Base-by-base conservation (phyloP, 2,329 filamentous ascomycete genomes). In the Stagonosporopsis vannaccii region DNA sequence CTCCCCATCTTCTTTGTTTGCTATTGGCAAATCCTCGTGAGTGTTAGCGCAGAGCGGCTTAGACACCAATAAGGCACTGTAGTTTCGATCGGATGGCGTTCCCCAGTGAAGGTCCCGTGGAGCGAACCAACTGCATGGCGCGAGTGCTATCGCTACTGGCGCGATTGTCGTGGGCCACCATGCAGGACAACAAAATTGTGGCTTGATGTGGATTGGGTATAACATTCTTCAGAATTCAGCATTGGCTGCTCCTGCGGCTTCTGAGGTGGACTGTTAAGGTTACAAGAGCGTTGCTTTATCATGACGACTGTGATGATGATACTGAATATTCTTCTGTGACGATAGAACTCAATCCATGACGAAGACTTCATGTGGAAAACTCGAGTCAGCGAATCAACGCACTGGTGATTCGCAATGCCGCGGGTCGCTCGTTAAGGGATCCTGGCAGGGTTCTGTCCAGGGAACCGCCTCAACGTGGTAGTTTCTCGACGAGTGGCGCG, bases 1-100 rank as follows among this genome's bases (percentile, higher is more conserved):
- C 60, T 65, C 54, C 56, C 56, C 39, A 55, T 40, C 25, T 46
- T 57, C 45, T 49, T 51, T 48, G 51, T 51, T 23, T 61, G 46
- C 40, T 17, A 61, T 65, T 66, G 64, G 63, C 56, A 62, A 62
- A 47, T 42, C 36, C 20, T 40, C 28, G 45, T 53, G 42, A 47
- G 44, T 57, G 35, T 60, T 57, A 56, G 44, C 51, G 51, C 50
- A 49, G 58, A 54, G 58, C 50, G 42, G 43, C 28, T 49, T 40
- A 28, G 33, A 37, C 40, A 45, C 58, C 56, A 58, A 61, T 53
- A 15, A 52, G 46, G 56, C 53, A 53, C 48, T 58, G 54, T 44
- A 41, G 36, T 39, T 54, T 49, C 22, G 50, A 58, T 63, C 61
- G 58, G 46, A 54, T 51, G 35, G 52, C 36, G 50, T 43, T 56